Conservation (phyloP, 148 eudicot species). For the Limonium bicolor region DNA sequence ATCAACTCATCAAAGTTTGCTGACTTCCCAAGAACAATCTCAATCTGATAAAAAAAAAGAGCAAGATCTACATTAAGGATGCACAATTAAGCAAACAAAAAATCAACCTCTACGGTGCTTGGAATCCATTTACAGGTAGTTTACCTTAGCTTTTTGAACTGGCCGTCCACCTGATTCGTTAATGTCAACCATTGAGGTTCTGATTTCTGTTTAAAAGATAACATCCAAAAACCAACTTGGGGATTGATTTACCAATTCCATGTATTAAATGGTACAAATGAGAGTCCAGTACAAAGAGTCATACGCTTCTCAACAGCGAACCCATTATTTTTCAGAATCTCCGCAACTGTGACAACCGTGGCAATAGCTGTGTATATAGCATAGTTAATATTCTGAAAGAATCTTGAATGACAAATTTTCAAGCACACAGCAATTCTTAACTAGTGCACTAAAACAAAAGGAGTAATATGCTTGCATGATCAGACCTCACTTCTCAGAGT, state of each 20-base stretch:
- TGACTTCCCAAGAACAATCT: slow-evolving; percentile 59
- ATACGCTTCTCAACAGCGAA: slow-evolving; percentile 58
- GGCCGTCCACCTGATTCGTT: slow-evolving; percentile 57
- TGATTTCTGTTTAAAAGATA: slow-evolving; percentile 28
- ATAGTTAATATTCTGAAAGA: no score
- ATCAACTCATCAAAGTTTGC: slow-evolving; percentile 83
- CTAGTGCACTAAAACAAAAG: no score
- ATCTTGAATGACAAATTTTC: no score
- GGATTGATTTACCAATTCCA: background rate
- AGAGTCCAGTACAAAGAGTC: slow-evolving; percentile 3
- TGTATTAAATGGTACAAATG: background rate
- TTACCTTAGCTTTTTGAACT: slow-evolving; percentile 69
- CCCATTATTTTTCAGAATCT: slow-evolving; percentile 70
- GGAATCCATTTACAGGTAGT: background rate
- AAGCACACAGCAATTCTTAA: no score
- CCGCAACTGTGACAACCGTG: slow-evolving; percentile 61
- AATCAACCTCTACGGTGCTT: no score
- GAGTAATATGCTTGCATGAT: no score
- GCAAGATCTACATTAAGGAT: background rate
- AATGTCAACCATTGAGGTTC: slow-evolving; percentile 53
- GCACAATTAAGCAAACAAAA: background rate
- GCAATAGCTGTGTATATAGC: slow-evolving; percentile 56
- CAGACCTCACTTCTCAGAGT: no score
- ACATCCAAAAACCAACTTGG: background rate
- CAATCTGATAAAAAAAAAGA: slow-evolving; percentile 32